phyloP scores from a whole-genome alignment of 2,329 filamentous ascomycete species.

The Stagonosporopsis chrysanthemi region DNA sequence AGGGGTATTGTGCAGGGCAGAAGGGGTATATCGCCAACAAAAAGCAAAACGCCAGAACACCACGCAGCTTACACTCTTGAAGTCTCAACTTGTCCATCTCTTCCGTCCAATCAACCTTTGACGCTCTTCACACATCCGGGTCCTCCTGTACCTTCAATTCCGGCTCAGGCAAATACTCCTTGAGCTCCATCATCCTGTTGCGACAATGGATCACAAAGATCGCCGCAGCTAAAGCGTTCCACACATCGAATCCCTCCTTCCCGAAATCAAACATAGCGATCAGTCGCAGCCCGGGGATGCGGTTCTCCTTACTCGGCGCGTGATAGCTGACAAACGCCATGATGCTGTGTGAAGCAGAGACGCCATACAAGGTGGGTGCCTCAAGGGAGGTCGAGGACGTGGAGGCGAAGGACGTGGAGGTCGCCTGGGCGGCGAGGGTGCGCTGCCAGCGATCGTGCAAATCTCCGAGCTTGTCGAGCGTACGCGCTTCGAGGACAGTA shows the following conservation, averaged over 20 bases:
- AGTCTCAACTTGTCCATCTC: neutral
- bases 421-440: conserved; percentile 39
- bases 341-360: conserved; percentile 62
- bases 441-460: conserved; percentile 55
- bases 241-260: conserved; percentile 63
- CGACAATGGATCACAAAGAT: conserved; percentile 63
- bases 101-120: neutral
- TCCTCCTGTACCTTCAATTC: conserved; percentile 29
- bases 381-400: conserved; percentile 22
- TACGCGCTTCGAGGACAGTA: conserved; percentile 50
- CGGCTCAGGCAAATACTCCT: conserved; percentile 43
- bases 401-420: neutral
- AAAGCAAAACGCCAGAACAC: conserved; percentile 15
- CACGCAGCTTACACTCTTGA: neutral
- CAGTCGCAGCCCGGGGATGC: conserved; percentile 43
- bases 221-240: conserved; percentile 65
- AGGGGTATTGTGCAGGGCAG: conserved; percentile 9
- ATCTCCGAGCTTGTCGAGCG: conserved; percentile 53
- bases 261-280: conserved; percentile 64
- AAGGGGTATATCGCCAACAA: conserved; percentile 29
- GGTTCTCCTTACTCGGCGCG: conserved; percentile 41
- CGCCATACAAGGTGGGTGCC: conserved; percentile 61
- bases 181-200: conserved; percentile 58
- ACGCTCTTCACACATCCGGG: conserved; percentile 37
- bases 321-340: conserved; percentile 62